Evolutionary conservation across 2,329 filamentous ascomycete species (phyloP).

Genomic region (Trichoderma harzianum): DNA sequence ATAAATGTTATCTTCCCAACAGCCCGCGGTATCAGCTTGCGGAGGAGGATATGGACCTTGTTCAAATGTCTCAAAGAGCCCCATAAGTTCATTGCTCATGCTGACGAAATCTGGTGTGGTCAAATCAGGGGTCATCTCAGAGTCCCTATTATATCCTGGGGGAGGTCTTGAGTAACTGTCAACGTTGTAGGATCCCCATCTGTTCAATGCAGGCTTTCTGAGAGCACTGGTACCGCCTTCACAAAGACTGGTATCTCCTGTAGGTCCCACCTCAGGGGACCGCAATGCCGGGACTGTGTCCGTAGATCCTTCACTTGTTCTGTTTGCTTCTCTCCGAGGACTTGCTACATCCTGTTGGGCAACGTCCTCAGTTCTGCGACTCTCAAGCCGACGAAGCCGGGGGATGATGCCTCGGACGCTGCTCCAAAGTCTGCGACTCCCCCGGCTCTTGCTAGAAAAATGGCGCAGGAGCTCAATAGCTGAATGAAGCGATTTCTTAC

Average conservation of each 20-base stretch:
- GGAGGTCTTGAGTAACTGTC: background rate
- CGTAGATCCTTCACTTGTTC: background rate
- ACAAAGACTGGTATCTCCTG: background rate
- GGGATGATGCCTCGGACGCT: background rate
- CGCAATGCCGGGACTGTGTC: background rate
- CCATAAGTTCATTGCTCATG: constrained; percentile 35
- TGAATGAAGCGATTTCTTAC: background rate
- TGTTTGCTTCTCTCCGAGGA: background rate
- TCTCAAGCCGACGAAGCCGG: background rate
- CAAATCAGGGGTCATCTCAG: background rate
- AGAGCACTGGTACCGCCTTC: background rate
- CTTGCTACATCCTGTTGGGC: background rate
- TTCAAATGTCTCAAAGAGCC: constrained; percentile 31
- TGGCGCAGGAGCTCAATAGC: background rate
- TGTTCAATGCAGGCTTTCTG: background rate
- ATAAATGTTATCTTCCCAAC: background rate
- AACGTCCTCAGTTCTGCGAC: background rate
- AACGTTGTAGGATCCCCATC: background rate
- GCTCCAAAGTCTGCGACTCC: background rate
- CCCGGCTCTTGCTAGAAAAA: background rate
- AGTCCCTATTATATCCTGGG: background rate
- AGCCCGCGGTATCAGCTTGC: background rate
- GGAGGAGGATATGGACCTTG: background rate
- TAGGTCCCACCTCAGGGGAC: background rate
- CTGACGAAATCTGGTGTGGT: constrained; percentile 32